Conservation (phyloP, 1,284 basidiomycete genomes). For the Puccinia brachypodii region DNA sequence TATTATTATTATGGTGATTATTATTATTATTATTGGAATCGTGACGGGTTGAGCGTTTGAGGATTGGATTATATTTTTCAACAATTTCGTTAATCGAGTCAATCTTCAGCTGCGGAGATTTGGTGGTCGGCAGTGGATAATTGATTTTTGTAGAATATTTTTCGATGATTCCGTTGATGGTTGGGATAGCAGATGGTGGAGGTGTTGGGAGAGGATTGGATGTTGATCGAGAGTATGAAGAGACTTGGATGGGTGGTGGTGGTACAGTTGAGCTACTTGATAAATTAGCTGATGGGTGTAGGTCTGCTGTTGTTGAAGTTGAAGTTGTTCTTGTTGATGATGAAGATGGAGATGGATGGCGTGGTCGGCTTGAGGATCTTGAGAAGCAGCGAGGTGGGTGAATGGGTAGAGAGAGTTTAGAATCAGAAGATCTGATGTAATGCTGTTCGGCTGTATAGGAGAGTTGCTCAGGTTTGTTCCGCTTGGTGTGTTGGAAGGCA, state of each 20-base stretch:
- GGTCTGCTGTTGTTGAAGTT: not conserved
- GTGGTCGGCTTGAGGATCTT: not conserved
- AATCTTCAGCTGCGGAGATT: slow-evolving; percentile 19
- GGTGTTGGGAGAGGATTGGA: not conserved
- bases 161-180: slow-evolving; percentile 9
- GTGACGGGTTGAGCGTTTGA: not conserved
- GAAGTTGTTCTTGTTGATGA: not conserved
- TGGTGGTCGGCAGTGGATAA: not conserved
- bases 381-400: not conserved
- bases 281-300: not conserved
- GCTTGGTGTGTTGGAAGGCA: not conserved
- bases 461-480: not conserved
- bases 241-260: not conserved
- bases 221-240: not conserved
- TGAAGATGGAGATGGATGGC: not conserved
- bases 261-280: not conserved
- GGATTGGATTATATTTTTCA: slow-evolving; percentile 16
- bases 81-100: slow-evolving; percentile 17
- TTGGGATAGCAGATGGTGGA: not conserved
- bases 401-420: not conserved
- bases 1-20: not conserved
- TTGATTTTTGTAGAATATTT: not conserved
- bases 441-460: not conserved
- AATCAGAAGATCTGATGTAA: not conserved
- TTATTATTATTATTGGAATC: not conserved